Evolutionary conservation across 306 rosid species (phyloP), one percentile per base, ranked within the genome.

Genomic region (Astragalus membranaceus): DNA sequence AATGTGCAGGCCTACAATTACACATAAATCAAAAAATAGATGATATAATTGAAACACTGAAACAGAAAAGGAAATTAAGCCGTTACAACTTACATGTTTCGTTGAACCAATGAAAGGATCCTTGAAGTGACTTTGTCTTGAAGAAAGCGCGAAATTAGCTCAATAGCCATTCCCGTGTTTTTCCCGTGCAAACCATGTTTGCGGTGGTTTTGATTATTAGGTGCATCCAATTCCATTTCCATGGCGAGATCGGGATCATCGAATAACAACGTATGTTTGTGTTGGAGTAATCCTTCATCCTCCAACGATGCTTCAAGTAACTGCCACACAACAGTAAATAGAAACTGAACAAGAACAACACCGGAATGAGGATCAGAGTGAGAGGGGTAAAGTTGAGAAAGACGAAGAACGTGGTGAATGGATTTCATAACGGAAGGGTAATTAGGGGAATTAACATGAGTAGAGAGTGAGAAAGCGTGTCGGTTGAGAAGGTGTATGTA

Each of bases 241-340:
- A 85, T 49, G 43, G 78, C 74, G 80, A 81, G 76, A 75, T 84
- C 91, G 46, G 46, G 52, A 73, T 82, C 89, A 13, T 64, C 48
- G 55, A 59, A 59, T 12, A 62, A 41, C 6, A 61, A 10, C 41
- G 11, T 5, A 6, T 77, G 82, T 36, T 70, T 81, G 20, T 26
- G 84, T 73, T 86, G 79, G 11, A 94, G 74, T 75, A 94, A 57
- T 7, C 97, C 99, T 71, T 91, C 96, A 29, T 91, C 96, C 36
- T 79, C 89, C 17, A 94, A 80, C 32, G 95, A 79, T 1, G 99
- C 95, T 75, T 94, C 92, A 50, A 94, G 83, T 62, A 94, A 80
- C 75, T 87, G 96, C 78, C 81, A 84, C 33, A 85, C 85, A 59
- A 76, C 60, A 6, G 95, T 75, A 72, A 94, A 87, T 36, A 94